Conservation (phyloP, 805 yeast genomes). For the Suhomyces vadensis region DNA sequence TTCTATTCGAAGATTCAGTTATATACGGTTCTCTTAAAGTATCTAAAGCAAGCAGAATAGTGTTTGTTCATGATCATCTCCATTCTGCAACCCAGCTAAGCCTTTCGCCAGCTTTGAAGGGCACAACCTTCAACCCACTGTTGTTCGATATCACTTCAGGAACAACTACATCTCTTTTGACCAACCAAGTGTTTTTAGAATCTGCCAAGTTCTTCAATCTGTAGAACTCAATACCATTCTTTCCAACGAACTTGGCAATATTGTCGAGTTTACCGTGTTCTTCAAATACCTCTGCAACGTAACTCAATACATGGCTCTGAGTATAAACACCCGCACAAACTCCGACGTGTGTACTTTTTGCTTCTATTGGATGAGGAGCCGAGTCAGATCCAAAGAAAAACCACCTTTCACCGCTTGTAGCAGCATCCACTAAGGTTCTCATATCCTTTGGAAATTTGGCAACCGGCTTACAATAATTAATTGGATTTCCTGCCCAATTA, state of each 20-base stretch:
- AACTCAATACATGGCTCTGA: conserved; percentile 77
- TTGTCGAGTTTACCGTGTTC: conserved; percentile 59
- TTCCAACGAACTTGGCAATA: conserved; percentile 72
- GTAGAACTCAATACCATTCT: conserved; percentile 73
- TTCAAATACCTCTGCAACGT: conserved; percentile 86
- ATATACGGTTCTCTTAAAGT: background rate
- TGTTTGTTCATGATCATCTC: conserved; percentile 36
- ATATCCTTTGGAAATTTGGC: conserved; percentile 90
- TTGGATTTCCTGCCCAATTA: conserved; percentile 95
- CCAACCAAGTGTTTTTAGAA: conserved; percentile 53
- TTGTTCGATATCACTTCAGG: conserved; percentile 57
- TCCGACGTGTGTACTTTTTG: conserved; percentile 72
- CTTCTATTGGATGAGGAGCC: conserved; percentile 90
- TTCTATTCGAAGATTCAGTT: too few relatives aligned
- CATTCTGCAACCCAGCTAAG: conserved; percentile 76
- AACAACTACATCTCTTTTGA: conserved; percentile 52
- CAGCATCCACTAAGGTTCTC: conserved; percentile 80
- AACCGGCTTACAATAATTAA: conserved; percentile 96
- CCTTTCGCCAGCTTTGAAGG: conserved; percentile 80
- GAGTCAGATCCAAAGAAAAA: conserved; percentile 97
- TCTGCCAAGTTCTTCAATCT: conserved; percentile 39
- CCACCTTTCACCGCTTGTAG: conserved; percentile 86
- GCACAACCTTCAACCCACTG: conserved; percentile 56
- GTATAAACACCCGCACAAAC: conserved; percentile 99
- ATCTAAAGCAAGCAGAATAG: background rate